Conservation (phyloP, 257 asterid genomes). For the Solanum microdontum region DNA sequence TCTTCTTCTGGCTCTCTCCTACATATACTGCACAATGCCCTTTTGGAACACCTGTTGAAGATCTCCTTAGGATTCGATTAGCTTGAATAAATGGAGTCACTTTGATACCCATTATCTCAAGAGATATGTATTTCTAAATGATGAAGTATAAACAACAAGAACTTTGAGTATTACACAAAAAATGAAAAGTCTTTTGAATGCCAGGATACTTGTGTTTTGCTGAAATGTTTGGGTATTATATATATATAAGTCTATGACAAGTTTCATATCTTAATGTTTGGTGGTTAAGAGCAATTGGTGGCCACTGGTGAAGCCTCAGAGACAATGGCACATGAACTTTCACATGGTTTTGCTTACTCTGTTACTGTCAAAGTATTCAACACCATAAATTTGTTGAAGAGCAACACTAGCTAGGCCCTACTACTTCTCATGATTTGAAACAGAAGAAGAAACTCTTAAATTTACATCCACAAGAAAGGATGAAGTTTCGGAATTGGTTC, state of each 20-base stretch:
- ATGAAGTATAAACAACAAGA: not conserved
- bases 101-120: not conserved
- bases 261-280: not conserved
- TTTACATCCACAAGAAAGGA: not conserved
- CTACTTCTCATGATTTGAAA: not conserved
- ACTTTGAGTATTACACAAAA: not conserved
- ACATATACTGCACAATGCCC: not conserved
- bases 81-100: not conserved
- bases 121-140: not conserved
- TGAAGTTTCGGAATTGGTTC: not conserved
- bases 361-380: not conserved
- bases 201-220: not conserved
- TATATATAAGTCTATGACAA: not conserved
- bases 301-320: not conserved
- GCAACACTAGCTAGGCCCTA: not conserved
- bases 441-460: not conserved
- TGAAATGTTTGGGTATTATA: not conserved
- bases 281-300: not conserved
- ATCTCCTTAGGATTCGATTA: not conserved
- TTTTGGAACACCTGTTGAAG: not conserved
- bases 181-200: not conserved
- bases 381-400: not conserved
- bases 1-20: not conserved
- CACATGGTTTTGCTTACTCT: not conserved
- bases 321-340: not conserved